Evolutionary conservation across 225 moss, liverwort and hornwort species (phyloP).

Genomic region (Polytrichum commune): DNA sequence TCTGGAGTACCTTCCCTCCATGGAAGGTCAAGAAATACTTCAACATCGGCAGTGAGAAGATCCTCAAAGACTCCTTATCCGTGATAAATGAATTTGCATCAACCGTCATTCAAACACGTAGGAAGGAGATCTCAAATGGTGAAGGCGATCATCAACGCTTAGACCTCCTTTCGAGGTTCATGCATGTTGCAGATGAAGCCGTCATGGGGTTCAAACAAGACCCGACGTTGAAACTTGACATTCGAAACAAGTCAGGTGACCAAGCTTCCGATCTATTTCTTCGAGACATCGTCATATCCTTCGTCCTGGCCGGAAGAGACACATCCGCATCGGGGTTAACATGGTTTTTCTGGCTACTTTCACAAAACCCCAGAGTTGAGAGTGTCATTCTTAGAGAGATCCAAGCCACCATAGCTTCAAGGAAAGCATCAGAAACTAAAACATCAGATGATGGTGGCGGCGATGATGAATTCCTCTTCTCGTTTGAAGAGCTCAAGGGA

Average conservation of each 20-base stretch:
- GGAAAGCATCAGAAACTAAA: not conserved
- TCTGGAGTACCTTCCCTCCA: slow-evolving; percentile 11
- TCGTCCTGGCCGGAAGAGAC: slow-evolving; percentile 38
- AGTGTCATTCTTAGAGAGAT: slow-evolving; percentile 17
- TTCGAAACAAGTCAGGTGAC: slow-evolving; percentile 9
- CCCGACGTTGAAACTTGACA: slow-evolving; percentile 4
- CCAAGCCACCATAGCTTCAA: not conserved
- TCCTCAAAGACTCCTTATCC: slow-evolving; percentile 20
- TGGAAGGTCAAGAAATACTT: slow-evolving; percentile 34
- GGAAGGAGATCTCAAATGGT: slow-evolving; percentile 14
- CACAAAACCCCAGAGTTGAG: slow-evolving; percentile 17
- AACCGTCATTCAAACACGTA: slow-evolving; percentile 26
- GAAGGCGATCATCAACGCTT: not conserved
- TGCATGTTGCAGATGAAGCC: slow-evolving; percentile 20
- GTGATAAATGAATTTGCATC: slow-evolving; percentile 34
- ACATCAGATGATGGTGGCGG: not conserved
- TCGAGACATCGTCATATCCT: slow-evolving; percentile 39
- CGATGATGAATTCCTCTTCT: not conserved
- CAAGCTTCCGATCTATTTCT: slow-evolving; percentile 25
- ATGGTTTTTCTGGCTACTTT: slow-evolving; percentile 44
- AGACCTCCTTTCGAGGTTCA: slow-evolving; percentile 40
- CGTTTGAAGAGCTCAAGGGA: slow-evolving; percentile 25
- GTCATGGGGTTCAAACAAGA: slow-evolving; percentile 22
- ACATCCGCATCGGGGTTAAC: slow-evolving; percentile 25
- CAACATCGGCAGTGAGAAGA: slow-evolving; percentile 28